Base-by-base conservation (phyloP, 768 basidiomycete genomes). In the Pisolithus marmoratus region DNA sequence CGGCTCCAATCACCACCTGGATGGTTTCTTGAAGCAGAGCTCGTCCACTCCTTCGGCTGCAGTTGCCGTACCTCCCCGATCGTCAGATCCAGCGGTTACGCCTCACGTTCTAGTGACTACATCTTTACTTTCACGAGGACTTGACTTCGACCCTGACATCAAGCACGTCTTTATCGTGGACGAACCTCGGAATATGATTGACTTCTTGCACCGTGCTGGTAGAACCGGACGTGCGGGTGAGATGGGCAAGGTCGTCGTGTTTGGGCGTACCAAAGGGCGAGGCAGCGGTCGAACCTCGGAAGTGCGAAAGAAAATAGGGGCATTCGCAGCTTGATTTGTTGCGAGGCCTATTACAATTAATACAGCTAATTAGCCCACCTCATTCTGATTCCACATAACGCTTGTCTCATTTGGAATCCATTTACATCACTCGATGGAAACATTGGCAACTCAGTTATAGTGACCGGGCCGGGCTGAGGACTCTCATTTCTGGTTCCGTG, bases 171-270 rank as follows among this genome's bases (percentile, higher is more conserved):
- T 96, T 65, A 85, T 95, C 57, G 77, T 90, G 22, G 94, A 95
- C 58, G 82, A 88, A 61, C 93, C 94, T 19, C 73, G 87, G 58
- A 94, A 92, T 64, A 88, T 87, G 76, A 78, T 94, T 37, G 94
- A 96, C 66, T 94, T 95, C 64, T 66, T 96, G 54, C 94, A 96
- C 69, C 83, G 94, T 4, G 94, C 94, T 0, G 94, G 94, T 15
- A 72, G 94, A 44, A 78, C 87, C 0, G 92, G 84, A 2, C 72
- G 92, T 27, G 90, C 90, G 4, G 89, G 89, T 0, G 66, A 76
- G 62, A 63, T 67, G 24, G 89, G 87, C 1, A 82, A 77, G 57
- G 90, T 91, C 0, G 82, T 91, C 3, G 72, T 91, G 6, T 91
- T 91, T 60, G 85, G 85, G 29, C 88, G 85, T 65, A 69, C 72